Evolutionary conservation across 2,329 filamentous ascomycete genomes (phyloP).

Genomic region (Alternaria longipes): DNA sequence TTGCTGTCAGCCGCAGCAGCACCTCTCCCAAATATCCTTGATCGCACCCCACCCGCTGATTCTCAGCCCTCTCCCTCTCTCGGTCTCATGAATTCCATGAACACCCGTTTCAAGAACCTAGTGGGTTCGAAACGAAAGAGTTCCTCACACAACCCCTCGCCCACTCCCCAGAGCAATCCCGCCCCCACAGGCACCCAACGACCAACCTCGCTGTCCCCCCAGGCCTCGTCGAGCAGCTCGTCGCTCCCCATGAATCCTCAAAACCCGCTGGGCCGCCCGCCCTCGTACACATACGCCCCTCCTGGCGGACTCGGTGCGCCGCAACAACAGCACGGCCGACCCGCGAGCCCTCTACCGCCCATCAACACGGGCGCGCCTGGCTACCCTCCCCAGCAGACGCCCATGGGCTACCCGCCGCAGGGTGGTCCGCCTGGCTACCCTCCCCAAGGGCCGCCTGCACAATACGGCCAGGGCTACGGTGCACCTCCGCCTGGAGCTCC

Average conservation of each 20-base stretch:
- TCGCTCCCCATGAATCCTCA: constrained; percentile 63
- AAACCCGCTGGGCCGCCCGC: constrained; percentile 67
- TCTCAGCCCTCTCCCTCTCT: constrained; percentile 29
- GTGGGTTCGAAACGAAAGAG: constrained; percentile 81
- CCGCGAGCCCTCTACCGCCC: constrained; percentile 64
- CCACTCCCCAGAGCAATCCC: constrained; percentile 44
- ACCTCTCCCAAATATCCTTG: constrained; percentile 34
- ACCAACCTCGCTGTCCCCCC: constrained; percentile 52
- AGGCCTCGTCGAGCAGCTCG: constrained; percentile 50
- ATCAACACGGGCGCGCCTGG: constrained; percentile 63
- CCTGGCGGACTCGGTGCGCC: constrained; percentile 49
- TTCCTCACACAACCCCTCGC: constrained; percentile 63
- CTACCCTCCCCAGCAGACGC: constrained; percentile 54
- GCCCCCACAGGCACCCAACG: constrained; percentile 51
- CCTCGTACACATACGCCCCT: constrained; percentile 68
- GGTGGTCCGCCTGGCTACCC: constrained; percentile 53
- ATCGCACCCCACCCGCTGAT: constrained; percentile 35
- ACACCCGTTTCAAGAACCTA: constrained; percentile 80
- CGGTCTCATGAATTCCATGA: constrained; percentile 77
- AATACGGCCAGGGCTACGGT: constrained; percentile 43
- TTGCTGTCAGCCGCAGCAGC: constrained; percentile 43
- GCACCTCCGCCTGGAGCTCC: constrained; percentile 39
- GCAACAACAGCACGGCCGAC: constrained; percentile 54
- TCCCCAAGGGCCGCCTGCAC: constrained; percentile 44
- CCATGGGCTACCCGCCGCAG: constrained; percentile 53